phyloP scores from a whole-genome alignment of 306 rosid genomes.

The Ceratonia siliqua region DNA sequence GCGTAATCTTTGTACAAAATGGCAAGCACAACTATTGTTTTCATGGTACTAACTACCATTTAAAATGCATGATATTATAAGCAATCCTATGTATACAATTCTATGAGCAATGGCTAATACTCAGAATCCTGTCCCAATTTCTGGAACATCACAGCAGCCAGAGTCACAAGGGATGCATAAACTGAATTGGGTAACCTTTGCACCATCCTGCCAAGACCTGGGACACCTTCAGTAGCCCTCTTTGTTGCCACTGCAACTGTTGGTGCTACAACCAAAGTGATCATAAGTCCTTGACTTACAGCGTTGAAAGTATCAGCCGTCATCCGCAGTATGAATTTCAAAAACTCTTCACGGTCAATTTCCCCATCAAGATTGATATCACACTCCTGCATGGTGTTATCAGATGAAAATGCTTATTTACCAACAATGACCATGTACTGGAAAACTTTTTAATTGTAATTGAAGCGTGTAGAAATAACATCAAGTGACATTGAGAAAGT shows the following conservation, averaged over 20 bases:
- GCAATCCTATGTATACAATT: conserved; percentile 23
- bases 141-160: conserved; percentile 59
- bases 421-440: background rate
- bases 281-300: conserved; percentile 65
- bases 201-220: conserved; percentile 76
- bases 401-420: conserved; percentile 11
- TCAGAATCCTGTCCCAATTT: conserved; percentile 26
- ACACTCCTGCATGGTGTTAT: conserved; percentile 49
- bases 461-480: too few relatives aligned
- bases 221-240: conserved; percentile 85
- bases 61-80: background rate
- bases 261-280: conserved; percentile 83
- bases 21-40: conserved; percentile 12
- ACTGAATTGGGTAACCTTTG: conserved; percentile 68
- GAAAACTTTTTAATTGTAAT: background rate
- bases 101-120: background rate
- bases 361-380: conserved; percentile 61
- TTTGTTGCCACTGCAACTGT: conserved; percentile 79
- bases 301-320: conserved; percentile 57
- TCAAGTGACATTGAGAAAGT: too few relatives aligned
- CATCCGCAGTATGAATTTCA: conserved; percentile 47
- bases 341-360: conserved; percentile 66
- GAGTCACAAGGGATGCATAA: conserved; percentile 72
- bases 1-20: conserved; percentile 8
- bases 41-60: background rate